Conservation (phyloP, 306 rosid species). For the Datisca glomerata region DNA sequence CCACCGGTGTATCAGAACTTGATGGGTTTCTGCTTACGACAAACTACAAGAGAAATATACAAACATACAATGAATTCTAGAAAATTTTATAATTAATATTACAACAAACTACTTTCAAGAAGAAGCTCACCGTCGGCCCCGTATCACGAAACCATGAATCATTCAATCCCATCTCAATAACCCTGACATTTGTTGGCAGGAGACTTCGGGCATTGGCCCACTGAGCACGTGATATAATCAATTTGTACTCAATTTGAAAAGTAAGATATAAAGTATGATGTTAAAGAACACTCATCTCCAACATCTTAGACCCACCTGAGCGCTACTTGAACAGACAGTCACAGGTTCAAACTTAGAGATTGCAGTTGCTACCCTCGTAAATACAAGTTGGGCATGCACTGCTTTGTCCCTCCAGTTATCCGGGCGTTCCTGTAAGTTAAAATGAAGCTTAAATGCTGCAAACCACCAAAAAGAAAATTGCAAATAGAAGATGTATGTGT, state of each 20-base stretch:
- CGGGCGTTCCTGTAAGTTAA: conserved; percentile 54
- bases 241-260: conserved; percentile 5
- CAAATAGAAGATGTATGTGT: neutral
- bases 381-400: conserved; percentile 43
- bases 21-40: conserved; percentile 38
- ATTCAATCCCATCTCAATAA: conserved; percentile 60
- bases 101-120: neutral
- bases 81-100: neutral
- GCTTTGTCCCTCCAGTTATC: conserved; percentile 89
- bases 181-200: conserved; percentile 56
- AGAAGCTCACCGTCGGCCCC: conserved; percentile 72
- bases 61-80: neutral
- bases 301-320: conserved; percentile 58
- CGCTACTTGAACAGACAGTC: conserved; percentile 57
- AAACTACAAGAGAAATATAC: conserved; percentile 31
- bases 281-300: too few relatives aligned
- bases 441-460: conserved; percentile 6
- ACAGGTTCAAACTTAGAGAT: conserved; percentile 74
- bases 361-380: conserved; percentile 52
- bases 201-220: conserved; percentile 68
- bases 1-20: conserved; percentile 26
- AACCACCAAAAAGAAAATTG: neutral
- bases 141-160: conserved; percentile 91
- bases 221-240: conserved; percentile 17
- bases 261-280: neutral